Conservation (phyloP, 192 early-diverging fungal genomes). For the Podila minutissima region DNA sequence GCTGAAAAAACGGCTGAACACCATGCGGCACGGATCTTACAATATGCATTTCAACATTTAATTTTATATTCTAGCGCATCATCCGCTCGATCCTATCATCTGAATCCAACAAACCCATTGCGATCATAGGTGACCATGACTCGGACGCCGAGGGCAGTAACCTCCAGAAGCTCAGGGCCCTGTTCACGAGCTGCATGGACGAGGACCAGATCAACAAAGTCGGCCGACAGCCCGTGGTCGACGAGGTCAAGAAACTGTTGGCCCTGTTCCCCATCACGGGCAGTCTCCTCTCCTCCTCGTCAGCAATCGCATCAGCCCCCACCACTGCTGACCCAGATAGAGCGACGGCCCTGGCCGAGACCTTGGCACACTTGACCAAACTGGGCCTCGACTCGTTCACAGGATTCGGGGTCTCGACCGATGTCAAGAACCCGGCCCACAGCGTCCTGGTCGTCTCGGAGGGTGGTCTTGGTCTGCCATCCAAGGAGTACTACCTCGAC, state of each 20-base stretch:
- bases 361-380: conserved; percentile 21
- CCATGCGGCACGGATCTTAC: background rate
- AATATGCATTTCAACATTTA: background rate
- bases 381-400: conserved; percentile 53
- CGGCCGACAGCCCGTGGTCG: conserved; percentile 49
- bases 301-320: background rate
- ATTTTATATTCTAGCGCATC: conserved; percentile 13
- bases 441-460: conserved; percentile 61
- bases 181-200: conserved; percentile 68
- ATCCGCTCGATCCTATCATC: conserved; percentile 11
- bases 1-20: conserved; percentile 3
- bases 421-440: conserved; percentile 64
- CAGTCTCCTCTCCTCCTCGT: background rate
- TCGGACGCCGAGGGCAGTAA: conserved; percentile 49
- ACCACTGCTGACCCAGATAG: background rate
- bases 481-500: conserved; percentile 72
- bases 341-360: conserved; percentile 6
- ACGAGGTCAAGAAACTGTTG: conserved; percentile 36
- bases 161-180: conserved; percentile 61
- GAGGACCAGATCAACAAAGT: conserved; percentile 38
- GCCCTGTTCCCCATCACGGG: conserved; percentile 38
- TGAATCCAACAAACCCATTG: background rate
- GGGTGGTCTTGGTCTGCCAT: conserved; percentile 62
- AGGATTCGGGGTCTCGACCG: conserved; percentile 52
- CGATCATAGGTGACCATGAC: conserved; percentile 2